Evolutionary conservation across 2,329 filamentous ascomycete species (phyloP).

Genomic region (Mollisia scopiformis): DNA sequence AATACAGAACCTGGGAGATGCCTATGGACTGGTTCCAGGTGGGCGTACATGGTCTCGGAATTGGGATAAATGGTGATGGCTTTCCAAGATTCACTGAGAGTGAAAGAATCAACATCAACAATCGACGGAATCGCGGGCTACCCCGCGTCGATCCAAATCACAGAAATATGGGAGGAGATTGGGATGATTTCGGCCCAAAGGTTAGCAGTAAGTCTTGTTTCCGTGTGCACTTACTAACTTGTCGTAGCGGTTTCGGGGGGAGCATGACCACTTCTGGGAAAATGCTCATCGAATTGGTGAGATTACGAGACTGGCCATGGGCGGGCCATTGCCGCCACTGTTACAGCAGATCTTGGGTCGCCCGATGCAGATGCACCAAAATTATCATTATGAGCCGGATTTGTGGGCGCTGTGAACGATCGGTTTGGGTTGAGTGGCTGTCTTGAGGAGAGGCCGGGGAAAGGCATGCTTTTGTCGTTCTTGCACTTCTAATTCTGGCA

Average conservation of each 20-base stretch:
- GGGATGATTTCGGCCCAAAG: conserved; percentile 31
- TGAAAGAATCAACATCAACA: conserved; percentile 24
- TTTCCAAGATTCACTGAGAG: conserved; percentile 31
- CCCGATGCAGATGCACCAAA: too few relatives aligned
- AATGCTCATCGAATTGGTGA: conserved; percentile 31
- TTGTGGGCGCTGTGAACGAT: too few relatives aligned
- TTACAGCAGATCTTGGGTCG: too few relatives aligned
- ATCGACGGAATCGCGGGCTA: conserved; percentile 1
- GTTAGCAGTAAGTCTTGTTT: too few relatives aligned
- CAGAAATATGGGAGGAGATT: too few relatives aligned
- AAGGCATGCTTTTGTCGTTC: too few relatives aligned
- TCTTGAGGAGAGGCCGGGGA: too few relatives aligned
- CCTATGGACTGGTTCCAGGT: conserved; percentile 22
- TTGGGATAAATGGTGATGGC: conserved; percentile 3
- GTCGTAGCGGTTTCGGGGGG: conserved; percentile 29
- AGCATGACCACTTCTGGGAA: conserved; percentile 35
- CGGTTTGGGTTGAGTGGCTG: too few relatives aligned
- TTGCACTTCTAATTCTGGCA: too few relatives aligned
- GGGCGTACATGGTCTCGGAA: conserved; percentile 13
- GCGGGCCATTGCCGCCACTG: too few relatives aligned
- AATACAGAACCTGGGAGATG: conserved; percentile 30
- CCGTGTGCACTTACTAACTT: not conserved
- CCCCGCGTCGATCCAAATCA: conserved; percentile 17
- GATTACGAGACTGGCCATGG: too few relatives aligned
- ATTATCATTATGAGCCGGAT: too few relatives aligned